phyloP scores from a whole-genome alignment of 768 basidiomycete species.

The Rhizopogon vinicolor region DNA sequence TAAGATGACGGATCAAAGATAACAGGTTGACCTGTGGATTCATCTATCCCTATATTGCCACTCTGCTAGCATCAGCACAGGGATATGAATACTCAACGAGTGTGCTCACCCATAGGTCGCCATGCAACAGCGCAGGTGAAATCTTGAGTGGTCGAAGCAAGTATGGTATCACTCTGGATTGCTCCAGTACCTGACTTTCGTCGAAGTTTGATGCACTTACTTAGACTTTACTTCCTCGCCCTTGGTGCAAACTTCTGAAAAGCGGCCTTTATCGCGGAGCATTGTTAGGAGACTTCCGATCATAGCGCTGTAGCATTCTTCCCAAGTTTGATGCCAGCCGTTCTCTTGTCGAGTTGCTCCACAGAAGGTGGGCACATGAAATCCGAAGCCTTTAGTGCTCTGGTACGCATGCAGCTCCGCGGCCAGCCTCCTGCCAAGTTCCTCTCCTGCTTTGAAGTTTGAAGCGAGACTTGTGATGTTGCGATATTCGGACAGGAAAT shows the following conservation, averaged over 20 bases:
- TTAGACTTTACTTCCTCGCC: slow-evolving; percentile 44
- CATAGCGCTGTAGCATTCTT: slow-evolving; percentile 59
- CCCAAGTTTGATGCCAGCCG: slow-evolving; percentile 73
- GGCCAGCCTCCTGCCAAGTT: slow-evolving; percentile 59
- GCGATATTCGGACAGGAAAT: slow-evolving; percentile 75
- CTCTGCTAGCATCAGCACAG: slow-evolving; percentile 37
- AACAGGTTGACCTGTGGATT: slow-evolving; percentile 48
- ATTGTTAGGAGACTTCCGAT: slow-evolving; percentile 53
- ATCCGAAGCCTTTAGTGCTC: slow-evolving; percentile 60
- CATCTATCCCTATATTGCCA: slow-evolving; percentile 67
- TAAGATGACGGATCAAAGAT: slow-evolving; percentile 79
- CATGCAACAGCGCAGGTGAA: slow-evolving; percentile 69
- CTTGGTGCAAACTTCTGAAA: slow-evolving; percentile 43
- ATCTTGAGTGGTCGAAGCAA: slow-evolving; percentile 55
- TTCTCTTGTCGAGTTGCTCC: slow-evolving; percentile 67
- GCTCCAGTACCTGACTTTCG: not conserved
- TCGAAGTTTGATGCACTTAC: slow-evolving; percentile 26
- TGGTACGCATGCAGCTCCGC: slow-evolving; percentile 58
- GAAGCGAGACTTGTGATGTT: slow-evolving; percentile 39
- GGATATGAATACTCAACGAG: slow-evolving; percentile 3
- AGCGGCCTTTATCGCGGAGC: slow-evolving; percentile 36
- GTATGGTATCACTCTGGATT: slow-evolving; percentile 63
- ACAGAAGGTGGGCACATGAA: slow-evolving; percentile 71
- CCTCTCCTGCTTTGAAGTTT: slow-evolving; percentile 37
- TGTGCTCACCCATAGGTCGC: slow-evolving; percentile 67